Percentiles rank a stretch among this genome's conserved stretches.
Evolutionary conservation across 108 stramenopile genomes (phyloP).

Genomic region (Discostella stelligeroides): DNA sequence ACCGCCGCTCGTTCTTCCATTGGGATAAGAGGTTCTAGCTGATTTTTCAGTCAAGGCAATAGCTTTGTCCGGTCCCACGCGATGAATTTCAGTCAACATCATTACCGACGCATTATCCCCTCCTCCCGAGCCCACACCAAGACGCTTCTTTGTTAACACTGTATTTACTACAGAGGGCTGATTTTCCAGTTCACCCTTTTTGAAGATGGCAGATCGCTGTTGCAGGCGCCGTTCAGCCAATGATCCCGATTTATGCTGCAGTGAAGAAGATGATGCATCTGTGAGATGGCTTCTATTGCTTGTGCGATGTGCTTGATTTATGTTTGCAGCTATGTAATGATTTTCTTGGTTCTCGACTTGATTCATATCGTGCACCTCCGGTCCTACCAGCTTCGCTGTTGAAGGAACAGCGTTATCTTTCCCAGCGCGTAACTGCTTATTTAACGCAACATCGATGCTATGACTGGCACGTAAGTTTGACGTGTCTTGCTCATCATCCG

Average conservation of each 20-base stretch:
- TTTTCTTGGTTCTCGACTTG: neutral
- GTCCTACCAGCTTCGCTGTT: no score
- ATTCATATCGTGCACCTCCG: no score
- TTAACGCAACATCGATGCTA: no score
- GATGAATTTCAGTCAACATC: neutral
- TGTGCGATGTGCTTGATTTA: no score
- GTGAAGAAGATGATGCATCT: neutral
- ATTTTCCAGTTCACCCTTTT: neutral
- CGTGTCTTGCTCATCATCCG: no score
- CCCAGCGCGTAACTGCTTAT: no score
- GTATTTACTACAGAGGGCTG: neutral
- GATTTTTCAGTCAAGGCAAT: neutral
- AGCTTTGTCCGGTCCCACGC: neutral
- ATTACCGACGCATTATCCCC: neutral
- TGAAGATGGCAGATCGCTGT: constrained; percentile 10
- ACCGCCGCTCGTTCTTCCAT: neutral
- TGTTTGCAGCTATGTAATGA: neutral
- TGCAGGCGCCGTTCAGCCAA: neutral
- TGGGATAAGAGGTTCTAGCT: neutral
- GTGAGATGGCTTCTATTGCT: no score
- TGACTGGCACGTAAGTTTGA: no score
- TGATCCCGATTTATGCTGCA: neutral
- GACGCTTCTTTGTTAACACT: neutral
- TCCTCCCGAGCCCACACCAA: neutral
- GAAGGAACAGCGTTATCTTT: no score